A percentile compares a stretch with the other conserved stretches of the same genome.
These are phyloP conservation scores for Chlorociboria aeruginascens DNA, from an alignment of 495 filamentous ascomycete genomes.

Conservation along the genomic window DNA sequence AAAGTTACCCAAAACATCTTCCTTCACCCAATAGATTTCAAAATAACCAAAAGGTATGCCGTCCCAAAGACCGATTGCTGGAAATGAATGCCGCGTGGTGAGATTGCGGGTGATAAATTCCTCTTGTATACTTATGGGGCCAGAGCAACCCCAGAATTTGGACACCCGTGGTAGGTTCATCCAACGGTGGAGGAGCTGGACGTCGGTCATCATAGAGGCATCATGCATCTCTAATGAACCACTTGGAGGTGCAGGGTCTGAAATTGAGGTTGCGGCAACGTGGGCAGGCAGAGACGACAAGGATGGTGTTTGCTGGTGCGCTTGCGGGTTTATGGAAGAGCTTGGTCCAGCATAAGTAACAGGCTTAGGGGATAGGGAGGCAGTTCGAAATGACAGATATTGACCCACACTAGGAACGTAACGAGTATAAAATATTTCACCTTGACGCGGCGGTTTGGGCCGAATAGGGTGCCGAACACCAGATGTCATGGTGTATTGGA, in stretches of 20 bases:
- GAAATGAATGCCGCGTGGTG: constrained; percentile 64
- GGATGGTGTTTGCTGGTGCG: constrained; percentile 11
- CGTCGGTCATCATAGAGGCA: constrained; percentile 42
- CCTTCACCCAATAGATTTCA: constrained; percentile 97
- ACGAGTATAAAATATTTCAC: constrained; percentile 79
- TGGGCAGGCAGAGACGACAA: constrained; percentile 20
- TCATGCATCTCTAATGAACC: constrained; percentile 20
- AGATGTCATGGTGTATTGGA: constrained; percentile 71
- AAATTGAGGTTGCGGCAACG: constrained; percentile 15
- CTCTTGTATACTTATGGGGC: constrained; percentile 50
- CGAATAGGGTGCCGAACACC: constrained; percentile 76
- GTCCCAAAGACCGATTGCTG: constrained; percentile 87
- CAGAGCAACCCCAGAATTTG: constrained; percentile 66
- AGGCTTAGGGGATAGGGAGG: constrained; percentile 43
- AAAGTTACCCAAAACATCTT: constrained; percentile 64
- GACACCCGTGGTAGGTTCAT: constrained; percentile 80
- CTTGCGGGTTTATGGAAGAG: constrained; percentile 16
- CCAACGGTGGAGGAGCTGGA: constrained; percentile 75
- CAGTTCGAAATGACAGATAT: constrained; percentile 80
- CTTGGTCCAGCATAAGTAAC: constrained; percentile 42
- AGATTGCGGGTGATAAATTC: constrained; percentile 54
- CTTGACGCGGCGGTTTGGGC: constrained; percentile 78
- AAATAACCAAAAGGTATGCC: constrained; percentile 95
- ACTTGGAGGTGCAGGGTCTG: constrained; percentile 11
- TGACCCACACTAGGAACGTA: constrained; percentile 73